These are phyloP conservation scores for Phtheirospermum japonicum DNA, from an alignment of 257 asterid genomes.

Conservation along the genomic window DNA sequence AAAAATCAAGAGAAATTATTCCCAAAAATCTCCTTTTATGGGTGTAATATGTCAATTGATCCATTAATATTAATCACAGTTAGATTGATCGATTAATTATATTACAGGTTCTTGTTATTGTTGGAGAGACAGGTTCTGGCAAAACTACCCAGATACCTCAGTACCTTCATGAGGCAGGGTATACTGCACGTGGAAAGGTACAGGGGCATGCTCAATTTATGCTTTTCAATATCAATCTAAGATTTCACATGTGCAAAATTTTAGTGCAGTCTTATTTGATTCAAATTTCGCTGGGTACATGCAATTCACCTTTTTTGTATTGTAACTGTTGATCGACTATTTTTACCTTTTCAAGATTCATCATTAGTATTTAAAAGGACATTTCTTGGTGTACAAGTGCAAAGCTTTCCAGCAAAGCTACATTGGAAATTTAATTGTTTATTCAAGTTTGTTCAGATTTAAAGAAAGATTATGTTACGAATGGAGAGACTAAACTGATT, in stretches of 20 bases:
- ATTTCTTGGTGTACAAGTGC: not conserved
- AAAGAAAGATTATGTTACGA: conserved; percentile 16
- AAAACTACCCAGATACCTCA: conserved; percentile 97
- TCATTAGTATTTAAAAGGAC: not conserved
- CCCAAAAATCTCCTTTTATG: not conserved
- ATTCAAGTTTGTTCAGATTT: conserved; percentile 16
- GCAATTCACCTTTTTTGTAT: not conserved
- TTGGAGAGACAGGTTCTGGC: conserved; percentile 96
- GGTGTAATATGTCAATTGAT: conserved; percentile 15
- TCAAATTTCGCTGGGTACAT: conserved; percentile 9
- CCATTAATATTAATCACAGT: not conserved
- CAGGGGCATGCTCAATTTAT: conserved; percentile 14
- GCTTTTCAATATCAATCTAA: not conserved
- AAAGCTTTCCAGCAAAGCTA: too few relatives aligned
- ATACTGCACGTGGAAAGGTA: conserved; percentile 71
- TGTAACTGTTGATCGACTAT: too few relatives aligned
- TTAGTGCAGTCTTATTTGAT: conserved; percentile 12
- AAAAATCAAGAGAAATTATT: conserved; percentile 16
- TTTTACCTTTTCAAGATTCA: too few relatives aligned
- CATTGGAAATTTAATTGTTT: not conserved
- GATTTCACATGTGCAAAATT: conserved; percentile 12
- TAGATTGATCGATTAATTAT: conserved; percentile 19
- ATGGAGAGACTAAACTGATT: not conserved
- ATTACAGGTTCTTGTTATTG: conserved; percentile 82
- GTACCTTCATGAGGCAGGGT: conserved; percentile 95